Evolutionary conservation across 805 yeast genomes (phyloP), one percentile per base, ranked within the genome.

Genomic region (Starmerella vitae): DNA sequence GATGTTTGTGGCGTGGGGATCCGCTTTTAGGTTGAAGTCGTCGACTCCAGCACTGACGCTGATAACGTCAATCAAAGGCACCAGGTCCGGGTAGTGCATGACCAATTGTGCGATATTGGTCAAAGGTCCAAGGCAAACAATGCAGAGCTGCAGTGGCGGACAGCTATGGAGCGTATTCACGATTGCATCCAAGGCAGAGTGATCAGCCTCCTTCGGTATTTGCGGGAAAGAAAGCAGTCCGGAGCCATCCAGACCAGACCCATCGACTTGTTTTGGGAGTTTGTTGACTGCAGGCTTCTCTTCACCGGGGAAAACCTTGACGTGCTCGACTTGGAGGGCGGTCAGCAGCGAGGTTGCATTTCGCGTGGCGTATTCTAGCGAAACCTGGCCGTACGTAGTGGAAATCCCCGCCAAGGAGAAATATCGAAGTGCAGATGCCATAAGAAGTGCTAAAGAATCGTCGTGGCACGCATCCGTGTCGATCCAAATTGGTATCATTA

Each of bases 381-480:
- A 64, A 0, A 83, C 72, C 48, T 78, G 78, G 1, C 93, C 93
- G 52, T 74, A 77, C 18, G 76, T 78, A 0, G 88, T 75, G 22
- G 84, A 74, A n/a, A 81, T 66, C 2, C 91, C 93, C 3, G 74
- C 48, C 8, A 81, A 57, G 13, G 70, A 56, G 58, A 73, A 71
- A 20, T 66, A 59, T 0, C 83, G 80, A 46, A 74, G 70, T 51
- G 68, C 71, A 6, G 72, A 62, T 0, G 82, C 73, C 20, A 84
- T 47, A 8, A 80, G 60, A 6, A 84, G 64, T 3, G 91, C 94
- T 33, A 81, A 68, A 1, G 81, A 77, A 51, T 84, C 95, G 53
- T 84, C 94, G 52, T 79, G 91, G 1, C 94, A 94, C 0, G 94
- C 93, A 54, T 84, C 94, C 57, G 94, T 84, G 59, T 84, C 94